phyloP scores from a whole-genome alignment of 140 eudicot species.

The Flaveria floridana region DNA sequence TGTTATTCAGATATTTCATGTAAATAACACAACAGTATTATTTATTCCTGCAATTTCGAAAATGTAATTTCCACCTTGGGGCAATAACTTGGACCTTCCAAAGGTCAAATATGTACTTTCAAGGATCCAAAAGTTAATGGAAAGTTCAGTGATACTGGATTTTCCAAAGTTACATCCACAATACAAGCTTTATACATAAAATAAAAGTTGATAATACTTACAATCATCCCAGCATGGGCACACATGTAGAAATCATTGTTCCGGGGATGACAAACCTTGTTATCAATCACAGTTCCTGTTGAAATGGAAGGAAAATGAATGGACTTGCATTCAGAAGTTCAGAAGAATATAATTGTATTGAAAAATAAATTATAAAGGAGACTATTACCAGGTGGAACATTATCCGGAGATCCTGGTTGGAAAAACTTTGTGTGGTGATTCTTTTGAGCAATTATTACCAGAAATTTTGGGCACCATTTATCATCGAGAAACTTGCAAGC shows the following conservation, averaged over 20 bases:
- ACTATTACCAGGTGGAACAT: constrained; percentile 68
- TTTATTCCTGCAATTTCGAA: background rate
- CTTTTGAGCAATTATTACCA: constrained; percentile 70
- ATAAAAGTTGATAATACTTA: constrained; percentile 35
- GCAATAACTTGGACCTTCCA: background rate
- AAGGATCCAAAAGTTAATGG: background rate
- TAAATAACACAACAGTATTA: background rate
- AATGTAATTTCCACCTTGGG: background rate
- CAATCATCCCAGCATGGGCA: constrained; percentile 81
- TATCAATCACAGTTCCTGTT: constrained; percentile 77
- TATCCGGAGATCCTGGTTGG: constrained; percentile 49
- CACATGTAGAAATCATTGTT: constrained; percentile 79
- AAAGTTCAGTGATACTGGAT: background rate
- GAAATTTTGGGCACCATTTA: constrained; percentile 58
- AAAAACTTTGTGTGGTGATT: constrained; percentile 79
- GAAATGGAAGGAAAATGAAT: background rate
- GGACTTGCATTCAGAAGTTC: background rate
- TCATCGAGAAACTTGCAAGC: constrained; percentile 68
- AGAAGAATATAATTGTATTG: background rate
- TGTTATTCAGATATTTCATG: constrained; percentile 13
- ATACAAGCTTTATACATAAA: background rate
- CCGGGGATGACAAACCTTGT: constrained; percentile 63
- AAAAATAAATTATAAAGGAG: background rate
- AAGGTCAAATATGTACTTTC: background rate
- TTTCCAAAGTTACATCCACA: background rate